Base-by-base conservation (phyloP, 495 filamentous ascomycete species). In the Aspergillus egyptiacus region DNA sequence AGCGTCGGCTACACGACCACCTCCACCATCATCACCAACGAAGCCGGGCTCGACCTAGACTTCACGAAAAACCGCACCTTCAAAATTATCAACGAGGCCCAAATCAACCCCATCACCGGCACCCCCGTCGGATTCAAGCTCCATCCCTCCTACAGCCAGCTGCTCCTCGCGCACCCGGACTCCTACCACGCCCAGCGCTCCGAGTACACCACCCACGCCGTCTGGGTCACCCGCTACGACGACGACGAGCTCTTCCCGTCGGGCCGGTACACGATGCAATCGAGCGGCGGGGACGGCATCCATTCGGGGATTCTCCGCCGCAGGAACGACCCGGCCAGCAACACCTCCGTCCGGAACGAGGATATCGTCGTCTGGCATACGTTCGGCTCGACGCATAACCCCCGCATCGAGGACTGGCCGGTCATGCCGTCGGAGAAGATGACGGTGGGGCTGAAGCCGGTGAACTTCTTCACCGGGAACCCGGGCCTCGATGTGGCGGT, bases 221-320 rank as follows among this genome's bases (percentile, higher is more conserved):
- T 96, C 27, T 96, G 91, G 72, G 80, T 93, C 0, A 91, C 88
- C 0, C 72, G 74, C 1, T 84, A 95, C 58, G 65, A 69, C 9
- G 91, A 95, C 43, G 77, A 75, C 2, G 89, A 96, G 68, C 66
- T 93, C 6, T 96, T 79, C 59, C 76, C 90, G 0, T 82, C 83
- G 5, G 91, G 91, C 0, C 69, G 78, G 50, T 91, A 88, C 60
- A 96, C 91, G 1, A 95, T 91, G 61, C 91, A 96, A 67, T 84
- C 79, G 2, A n/a, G 31, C 8, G 80, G 77, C 5, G 86, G 83
- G 0, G 65, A 68, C 9, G 70, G 68, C 0, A 22, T 37, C 17
- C 15, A 35, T 5, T 35, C 33, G 33, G 14, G 14, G 2, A 54
- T 71, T 10, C 41, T 34, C 0, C 58, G 56, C 4, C 40, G 32